Evolutionary conservation across 345 rosid genomes (phyloP).

Genomic region (Eucalyptus regnans): DNA sequence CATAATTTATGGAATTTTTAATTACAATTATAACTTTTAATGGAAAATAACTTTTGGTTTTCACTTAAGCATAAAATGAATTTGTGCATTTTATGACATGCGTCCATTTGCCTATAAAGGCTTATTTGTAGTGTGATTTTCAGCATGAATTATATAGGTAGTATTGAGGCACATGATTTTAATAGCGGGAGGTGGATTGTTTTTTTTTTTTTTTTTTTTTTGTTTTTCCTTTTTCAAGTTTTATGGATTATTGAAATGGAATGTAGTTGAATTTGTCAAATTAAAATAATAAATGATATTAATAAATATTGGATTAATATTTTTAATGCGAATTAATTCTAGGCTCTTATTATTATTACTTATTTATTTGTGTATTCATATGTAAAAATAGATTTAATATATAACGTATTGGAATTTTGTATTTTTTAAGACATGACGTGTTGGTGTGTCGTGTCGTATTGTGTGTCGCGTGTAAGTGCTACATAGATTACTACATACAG

Average conservation of each 20-base stretch:
- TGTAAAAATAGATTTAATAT: too few relatives aligned
- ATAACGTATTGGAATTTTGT: accelerated
- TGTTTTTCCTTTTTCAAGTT: too few relatives aligned
- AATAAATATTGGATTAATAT: too few relatives aligned
- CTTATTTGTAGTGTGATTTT: not conserved
- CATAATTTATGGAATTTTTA: not conserved
- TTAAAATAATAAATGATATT: too few relatives aligned
- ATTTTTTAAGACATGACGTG: accelerated
- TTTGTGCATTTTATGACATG: not conserved
- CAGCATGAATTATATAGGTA: not conserved
- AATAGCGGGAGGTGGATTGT: too few relatives aligned
- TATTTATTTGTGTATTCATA: too few relatives aligned
- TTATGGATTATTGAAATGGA: too few relatives aligned
- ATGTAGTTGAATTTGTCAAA: too few relatives aligned
- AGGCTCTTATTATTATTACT: too few relatives aligned
- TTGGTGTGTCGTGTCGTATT: accelerated
- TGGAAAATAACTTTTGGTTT: not conserved
- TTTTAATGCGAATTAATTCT: too few relatives aligned
- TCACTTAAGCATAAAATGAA: not conserved
- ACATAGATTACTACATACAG: not conserved
- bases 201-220: too few relatives aligned
- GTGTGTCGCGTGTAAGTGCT: accelerated
- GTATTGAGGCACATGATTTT: too few relatives aligned
- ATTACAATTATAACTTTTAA: not conserved
- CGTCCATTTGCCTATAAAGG: not conserved